phyloP scores from a whole-genome alignment of 2,329 filamentous ascomycete species.

The Karstenula rhodostoma region DNA sequence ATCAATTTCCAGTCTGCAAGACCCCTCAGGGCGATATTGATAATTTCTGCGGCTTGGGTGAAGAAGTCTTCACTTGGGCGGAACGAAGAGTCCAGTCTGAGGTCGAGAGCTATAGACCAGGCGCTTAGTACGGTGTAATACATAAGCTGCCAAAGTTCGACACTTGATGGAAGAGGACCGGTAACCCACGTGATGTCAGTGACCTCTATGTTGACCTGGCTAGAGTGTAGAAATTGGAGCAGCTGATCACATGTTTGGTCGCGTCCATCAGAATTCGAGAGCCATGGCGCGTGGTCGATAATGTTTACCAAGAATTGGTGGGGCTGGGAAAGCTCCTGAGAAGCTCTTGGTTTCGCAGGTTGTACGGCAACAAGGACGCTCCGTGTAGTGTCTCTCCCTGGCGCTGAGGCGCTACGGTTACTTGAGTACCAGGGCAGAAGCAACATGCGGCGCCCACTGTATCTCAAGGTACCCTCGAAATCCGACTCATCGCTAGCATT shows the following conservation, averaged over 20 bases:
- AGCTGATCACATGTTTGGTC: neutral
- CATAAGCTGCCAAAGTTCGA: constrained; percentile 10
- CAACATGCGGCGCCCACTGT: neutral
- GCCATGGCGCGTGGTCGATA: constrained; percentile 6
- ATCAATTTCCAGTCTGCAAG: constrained; percentile 28
- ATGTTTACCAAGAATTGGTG: neutral
- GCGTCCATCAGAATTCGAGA: neutral
- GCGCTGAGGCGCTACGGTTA: neutral
- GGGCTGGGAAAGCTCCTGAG: no score
- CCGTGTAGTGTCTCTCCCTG: neutral
- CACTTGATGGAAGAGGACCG: constrained; percentile 14
- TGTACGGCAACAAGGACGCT: constrained; percentile 7
- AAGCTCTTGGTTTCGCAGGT: neutral
- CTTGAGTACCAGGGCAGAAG: constrained; percentile 2
- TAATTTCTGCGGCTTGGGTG: neutral
- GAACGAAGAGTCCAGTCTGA: constrained; percentile 20
- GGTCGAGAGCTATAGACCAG: constrained; percentile 26
- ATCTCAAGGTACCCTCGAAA: neutral
- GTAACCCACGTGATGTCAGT: neutral
- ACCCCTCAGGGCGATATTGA: constrained; percentile 8
- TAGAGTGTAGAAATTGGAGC: neutral
- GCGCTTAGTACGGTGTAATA: constrained; percentile 27
- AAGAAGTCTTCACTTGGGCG: constrained; percentile 7
- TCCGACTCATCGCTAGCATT: neutral
- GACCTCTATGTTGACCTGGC: neutral